Evolutionary conservation across 805 yeast genomes (phyloP).

Genomic region (Saccharomycopsis selenospora): DNA sequence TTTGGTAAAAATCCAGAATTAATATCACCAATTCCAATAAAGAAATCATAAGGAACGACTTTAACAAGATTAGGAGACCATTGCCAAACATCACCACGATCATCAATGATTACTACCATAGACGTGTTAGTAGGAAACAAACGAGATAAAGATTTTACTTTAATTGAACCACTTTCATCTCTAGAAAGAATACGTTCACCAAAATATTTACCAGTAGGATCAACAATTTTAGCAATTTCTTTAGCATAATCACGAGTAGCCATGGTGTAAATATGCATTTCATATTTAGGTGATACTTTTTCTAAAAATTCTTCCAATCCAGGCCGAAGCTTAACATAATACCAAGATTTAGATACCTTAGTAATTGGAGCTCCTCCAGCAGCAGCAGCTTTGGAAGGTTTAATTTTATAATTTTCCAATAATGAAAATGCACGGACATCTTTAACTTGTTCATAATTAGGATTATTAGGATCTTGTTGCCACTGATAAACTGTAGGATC

Average conservation of each 20-base stretch:
- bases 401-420: conserved; percentile 50
- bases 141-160: conserved; percentile 81
- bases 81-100: conserved; percentile 98
- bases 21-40: conserved; percentile 96
- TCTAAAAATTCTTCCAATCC: conserved; percentile 71
- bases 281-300: conserved; percentile 58
- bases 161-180: conserved; percentile 89
- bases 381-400: neutral
- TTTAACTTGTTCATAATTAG: conserved; percentile 76
- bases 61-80: conserved; percentile 90
- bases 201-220: conserved; percentile 79
- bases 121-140: conserved; percentile 93
- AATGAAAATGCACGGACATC: conserved; percentile 74
- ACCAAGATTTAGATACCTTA: conserved; percentile 71
- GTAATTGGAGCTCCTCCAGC: conserved; percentile 29
- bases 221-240: conserved; percentile 83
- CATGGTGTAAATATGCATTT: conserved; percentile 95
- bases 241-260: conserved; percentile 92
- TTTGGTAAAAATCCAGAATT: conserved; percentile 88
- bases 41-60: conserved; percentile 92
- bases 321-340: conserved; percentile 88
- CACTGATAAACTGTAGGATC: conserved; percentile 97
- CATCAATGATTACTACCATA: conserved; percentile 94
- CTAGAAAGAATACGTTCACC: conserved; percentile 88
- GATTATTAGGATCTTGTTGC: conserved; percentile 80